Conservation (phyloP, 352 stramenopile genomes). For the Phytophthora vignae region DNA sequence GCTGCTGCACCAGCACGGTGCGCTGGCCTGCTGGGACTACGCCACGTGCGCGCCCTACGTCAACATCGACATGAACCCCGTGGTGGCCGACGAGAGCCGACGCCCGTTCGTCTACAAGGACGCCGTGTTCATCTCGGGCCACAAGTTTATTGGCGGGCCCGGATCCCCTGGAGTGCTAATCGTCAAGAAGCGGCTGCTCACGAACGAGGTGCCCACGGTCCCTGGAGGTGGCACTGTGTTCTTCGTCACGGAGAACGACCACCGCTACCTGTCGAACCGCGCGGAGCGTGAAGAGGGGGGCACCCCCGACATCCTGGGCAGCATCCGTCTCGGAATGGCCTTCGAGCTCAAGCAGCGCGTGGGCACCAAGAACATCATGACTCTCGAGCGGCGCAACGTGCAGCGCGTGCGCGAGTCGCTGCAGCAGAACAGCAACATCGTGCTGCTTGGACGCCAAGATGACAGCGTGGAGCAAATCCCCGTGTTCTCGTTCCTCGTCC, state of each 20-base stretch:
- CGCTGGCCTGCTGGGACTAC: slow-evolving; percentile 97
- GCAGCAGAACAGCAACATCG: slow-evolving; percentile 65
- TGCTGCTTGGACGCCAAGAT: slow-evolving; percentile 86
- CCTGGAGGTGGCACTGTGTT: slow-evolving; percentile 69
- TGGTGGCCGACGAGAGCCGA: slow-evolving; percentile 44
- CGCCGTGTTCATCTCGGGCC: slow-evolving; percentile 95
- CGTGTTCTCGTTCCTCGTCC: slow-evolving; percentile 96
- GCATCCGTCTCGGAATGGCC: slow-evolving; percentile 93
- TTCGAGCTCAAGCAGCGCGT: slow-evolving; percentile 93
- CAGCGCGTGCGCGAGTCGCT: slow-evolving; percentile 56
- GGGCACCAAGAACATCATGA: slow-evolving; percentile 61
- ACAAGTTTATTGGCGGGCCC: slow-evolving; percentile 97
- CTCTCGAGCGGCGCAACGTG: slow-evolving; percentile 56
- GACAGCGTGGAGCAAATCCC: slow-evolving; percentile 72
- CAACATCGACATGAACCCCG: slow-evolving; percentile 96
- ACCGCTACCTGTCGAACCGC: slow-evolving; percentile 85
- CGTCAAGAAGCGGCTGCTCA: slow-evolving; percentile 93
- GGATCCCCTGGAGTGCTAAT: slow-evolving; percentile 95
- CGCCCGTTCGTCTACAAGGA: slow-evolving; percentile 85
- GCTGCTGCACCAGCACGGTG: slow-evolving; percentile 92
- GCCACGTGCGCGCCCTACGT: slow-evolving; percentile 96
- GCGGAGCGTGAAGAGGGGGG: slow-evolving; percentile 95
- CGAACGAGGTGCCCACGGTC: slow-evolving; percentile 63
- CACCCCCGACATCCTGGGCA: slow-evolving; percentile 96
- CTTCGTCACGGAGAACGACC: slow-evolving; percentile 70